Evolutionary conservation across 345 rosid genomes (phyloP), one percentile per base, ranked within the genome.

Genomic region (Chamaenerion angustifolium): DNA sequence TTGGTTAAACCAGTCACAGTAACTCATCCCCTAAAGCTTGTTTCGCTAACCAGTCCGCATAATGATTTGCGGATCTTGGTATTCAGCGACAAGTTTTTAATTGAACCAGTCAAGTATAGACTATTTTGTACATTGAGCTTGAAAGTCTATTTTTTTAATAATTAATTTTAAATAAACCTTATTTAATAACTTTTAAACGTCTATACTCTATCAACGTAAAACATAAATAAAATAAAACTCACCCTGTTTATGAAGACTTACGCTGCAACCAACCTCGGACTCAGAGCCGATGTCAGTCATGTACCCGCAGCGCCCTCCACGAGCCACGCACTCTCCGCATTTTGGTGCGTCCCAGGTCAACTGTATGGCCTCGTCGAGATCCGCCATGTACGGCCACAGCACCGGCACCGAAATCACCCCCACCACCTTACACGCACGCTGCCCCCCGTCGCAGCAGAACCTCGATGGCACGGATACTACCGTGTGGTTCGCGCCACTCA

Each of bases 271-370:
- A 9, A 71, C 16, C 21, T 31, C 51, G n/a, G 12, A 16, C 8
- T 47, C 45, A 31, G 37, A 31, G 37, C 37, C 10, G 4, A n/a
- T 11, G 48, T 17, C 53, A 12, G 31, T 48, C 12, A 17, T 51
- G 64, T 64, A 73, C 21, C 65, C 58, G 56, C 84, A 81, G 15
- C 3, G 19, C 53, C 76, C 66, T 1, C 78, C 69, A 1, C 16
- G 41, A 1, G 3, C 23, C 10, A 12, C 10, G 40, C 88, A 81
- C 4, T 11, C 16, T 5, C 12, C 1, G 35, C 88, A 81, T 42
- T 75, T 58, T 12, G 78, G 78, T 8, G 1, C 3, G 1, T 2
- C 14, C 84, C 88, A 78, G 1, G 37, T 43, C 68, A 81, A 50
- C 55, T 27, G 18, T 0, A 59, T 47, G 44, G 16, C 54, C 0